These are phyloP conservation scores for Poteriospumella lacustris DNA, from an alignment of 108 stramenopile genomes.

Conservation along the genomic window DNA sequence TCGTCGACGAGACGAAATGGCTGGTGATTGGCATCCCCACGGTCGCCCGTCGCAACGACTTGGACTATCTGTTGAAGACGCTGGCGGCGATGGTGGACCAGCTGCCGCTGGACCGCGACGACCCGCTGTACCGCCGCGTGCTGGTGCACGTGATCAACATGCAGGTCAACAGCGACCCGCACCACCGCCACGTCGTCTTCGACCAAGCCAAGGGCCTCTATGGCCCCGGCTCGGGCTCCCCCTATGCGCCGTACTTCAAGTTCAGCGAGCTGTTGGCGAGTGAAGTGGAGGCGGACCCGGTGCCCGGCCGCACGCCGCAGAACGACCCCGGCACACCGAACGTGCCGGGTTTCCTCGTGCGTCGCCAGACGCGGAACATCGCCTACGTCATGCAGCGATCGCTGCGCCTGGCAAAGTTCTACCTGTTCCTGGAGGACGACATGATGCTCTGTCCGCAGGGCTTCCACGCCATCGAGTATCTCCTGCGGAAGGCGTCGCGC, in stretches of 20 bases:
- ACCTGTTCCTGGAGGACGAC: conserved; percentile 56
- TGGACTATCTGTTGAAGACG: conserved; percentile 42
- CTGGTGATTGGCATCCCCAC: conserved; percentile 52
- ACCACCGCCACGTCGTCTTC: conserved; percentile 36
- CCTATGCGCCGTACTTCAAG: neutral
- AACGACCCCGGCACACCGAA: conserved; percentile 31
- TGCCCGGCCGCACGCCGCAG: neutral
- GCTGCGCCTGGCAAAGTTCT: conserved; percentile 28
- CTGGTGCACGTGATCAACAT: conserved; percentile 48
- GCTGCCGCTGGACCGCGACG: neutral
- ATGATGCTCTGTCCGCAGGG: conserved; percentile 45
- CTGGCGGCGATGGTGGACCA: conserved; percentile 29
- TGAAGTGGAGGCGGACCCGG: neutral
- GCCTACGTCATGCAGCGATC: conserved; percentile 29
- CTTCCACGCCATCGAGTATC: conserved; percentile 35
- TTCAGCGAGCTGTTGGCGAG: conserved; percentile 27
- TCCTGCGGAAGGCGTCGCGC: conserved; percentile 39
- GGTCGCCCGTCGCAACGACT: conserved; percentile 38
- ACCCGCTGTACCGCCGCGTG: conserved; percentile 18
- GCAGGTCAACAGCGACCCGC: conserved; percentile 13
- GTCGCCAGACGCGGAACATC: conserved; percentile 51
- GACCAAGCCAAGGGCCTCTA: conserved; percentile 32
- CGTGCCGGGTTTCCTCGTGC: conserved; percentile 34
- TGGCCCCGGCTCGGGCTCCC: neutral
- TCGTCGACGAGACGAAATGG: neutral